phyloP scores from a whole-genome alignment of 1,284 basidiomycete species.

The Irpex lacteus region DNA sequence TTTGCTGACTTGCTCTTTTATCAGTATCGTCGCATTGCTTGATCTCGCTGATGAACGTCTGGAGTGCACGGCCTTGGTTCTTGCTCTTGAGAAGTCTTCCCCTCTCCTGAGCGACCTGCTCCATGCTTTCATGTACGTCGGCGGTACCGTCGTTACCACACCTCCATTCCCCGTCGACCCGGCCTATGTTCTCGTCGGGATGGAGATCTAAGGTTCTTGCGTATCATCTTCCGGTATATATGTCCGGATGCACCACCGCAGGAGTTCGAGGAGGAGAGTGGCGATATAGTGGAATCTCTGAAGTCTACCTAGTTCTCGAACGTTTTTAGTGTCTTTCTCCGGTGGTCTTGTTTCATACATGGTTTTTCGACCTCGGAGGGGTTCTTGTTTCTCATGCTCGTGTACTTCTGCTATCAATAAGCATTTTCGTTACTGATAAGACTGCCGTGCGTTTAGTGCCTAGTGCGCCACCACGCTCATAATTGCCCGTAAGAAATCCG shows the following conservation, averaged over 20 bases:
- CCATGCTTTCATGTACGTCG: constrained; percentile 82
- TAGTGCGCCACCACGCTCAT: neutral
- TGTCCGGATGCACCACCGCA: neutral
- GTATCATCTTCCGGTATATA: neutral
- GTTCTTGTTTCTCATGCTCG: neutral
- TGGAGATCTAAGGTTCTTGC: constrained; percentile 56
- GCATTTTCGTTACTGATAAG: neutral
- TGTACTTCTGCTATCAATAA: neutral
- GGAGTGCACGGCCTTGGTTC: constrained; percentile 72
- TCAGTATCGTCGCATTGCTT: constrained; percentile 76
- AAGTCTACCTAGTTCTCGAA: constrained; percentile 7
- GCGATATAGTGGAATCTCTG: constrained; percentile 6
- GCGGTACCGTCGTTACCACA: constrained; percentile 72
- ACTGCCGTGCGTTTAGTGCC: neutral
- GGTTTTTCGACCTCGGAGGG: constrained; percentile 2
- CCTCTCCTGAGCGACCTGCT: constrained; percentile 58
- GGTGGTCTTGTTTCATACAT: neutral
- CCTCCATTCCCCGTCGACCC: constrained; percentile 70
- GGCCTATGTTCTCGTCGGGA: constrained; percentile 71
- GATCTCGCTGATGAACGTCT: constrained; percentile 80
- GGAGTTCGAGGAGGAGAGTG: neutral
- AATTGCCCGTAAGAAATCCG: neutral
- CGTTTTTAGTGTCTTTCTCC: constrained; percentile 7
- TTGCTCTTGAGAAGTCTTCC: constrained; percentile 64
- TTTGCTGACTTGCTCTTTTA: constrained; percentile 1